A percentile compares a stretch with the other conserved stretches of the same genome.
Conservation (phyloP, 805 yeast genomes). For the Yamadazyma phyllophila region DNA sequence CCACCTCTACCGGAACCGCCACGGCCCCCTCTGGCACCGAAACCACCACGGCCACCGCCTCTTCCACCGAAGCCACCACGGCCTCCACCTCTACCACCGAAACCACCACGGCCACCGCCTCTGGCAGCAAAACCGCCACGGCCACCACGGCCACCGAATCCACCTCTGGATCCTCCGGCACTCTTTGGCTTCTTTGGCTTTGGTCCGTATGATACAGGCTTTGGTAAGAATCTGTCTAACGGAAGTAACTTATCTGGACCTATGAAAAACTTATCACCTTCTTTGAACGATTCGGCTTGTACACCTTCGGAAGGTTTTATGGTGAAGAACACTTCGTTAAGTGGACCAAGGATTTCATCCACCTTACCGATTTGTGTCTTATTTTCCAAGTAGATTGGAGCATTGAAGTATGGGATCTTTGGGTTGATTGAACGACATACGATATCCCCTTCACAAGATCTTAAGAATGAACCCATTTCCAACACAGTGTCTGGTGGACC, state of each 20-base stretch:
- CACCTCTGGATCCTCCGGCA: constrained; percentile 49
- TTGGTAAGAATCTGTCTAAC: constrained; percentile 93
- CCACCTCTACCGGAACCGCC: background rate
- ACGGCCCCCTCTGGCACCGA: constrained; percentile 6
- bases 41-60: constrained; percentile 31
- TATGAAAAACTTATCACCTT: constrained; percentile 93
- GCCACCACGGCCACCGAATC: constrained; percentile 40
- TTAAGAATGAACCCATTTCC: constrained; percentile 92
- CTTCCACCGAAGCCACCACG: constrained; percentile 37
- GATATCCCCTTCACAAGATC: constrained; percentile 94
- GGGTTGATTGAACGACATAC: constrained; percentile 94
- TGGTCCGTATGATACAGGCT: constrained; percentile 86
- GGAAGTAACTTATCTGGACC: constrained; percentile 95
- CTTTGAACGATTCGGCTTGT: constrained; percentile 87
- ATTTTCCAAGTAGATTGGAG: constrained; percentile 95
- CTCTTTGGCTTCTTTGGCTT: constrained; percentile 72
- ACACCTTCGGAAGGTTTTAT: constrained; percentile 96
- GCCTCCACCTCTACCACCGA: constrained; percentile 37
- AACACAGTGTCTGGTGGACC: constrained; percentile 96
- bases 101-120: constrained; percentile 42
- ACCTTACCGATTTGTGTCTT: constrained; percentile 96
- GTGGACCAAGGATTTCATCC: constrained; percentile 96
- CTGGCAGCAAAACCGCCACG: constrained; percentile 37
- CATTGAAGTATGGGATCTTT: constrained; percentile 96
- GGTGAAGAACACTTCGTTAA: constrained; percentile 97